A percentile compares a stretch with the other conserved stretches of the same genome.
These are phyloP conservation scores for Durusdinium trenchii DNA, from an alignment of 73 alveolate genomes.

Conservation along the genomic window DNA sequence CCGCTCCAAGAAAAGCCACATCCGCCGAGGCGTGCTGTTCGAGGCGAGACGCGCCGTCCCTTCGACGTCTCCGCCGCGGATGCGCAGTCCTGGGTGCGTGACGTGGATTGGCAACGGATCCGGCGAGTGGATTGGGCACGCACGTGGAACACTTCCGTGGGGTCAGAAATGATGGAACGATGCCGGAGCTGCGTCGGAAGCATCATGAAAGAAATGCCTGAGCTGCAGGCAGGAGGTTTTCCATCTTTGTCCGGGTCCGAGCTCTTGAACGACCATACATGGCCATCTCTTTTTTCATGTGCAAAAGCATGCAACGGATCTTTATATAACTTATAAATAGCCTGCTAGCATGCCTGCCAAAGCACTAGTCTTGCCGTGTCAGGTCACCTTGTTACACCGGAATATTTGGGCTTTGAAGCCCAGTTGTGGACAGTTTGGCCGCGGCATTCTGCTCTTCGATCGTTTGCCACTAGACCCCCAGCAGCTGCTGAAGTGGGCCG, in stretches of 20 bases:
- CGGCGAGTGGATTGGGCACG: neutral
- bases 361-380: neutral
- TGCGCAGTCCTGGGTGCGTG: too few species aligned
- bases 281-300: too few species aligned
- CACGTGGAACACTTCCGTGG: neutral
- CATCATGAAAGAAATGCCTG: neutral
- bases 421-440: slow-evolving; percentile 89
- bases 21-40: too few species aligned
- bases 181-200: neutral
- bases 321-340: too few species aligned
- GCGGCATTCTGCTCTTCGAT: slow-evolving; percentile 60
- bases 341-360: neutral
- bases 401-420: slow-evolving; percentile 84
- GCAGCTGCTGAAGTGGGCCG: slow-evolving; percentile 50
- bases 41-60: too few species aligned
- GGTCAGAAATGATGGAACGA: neutral
- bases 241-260: too few species aligned
- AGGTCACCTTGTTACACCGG: neutral
- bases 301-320: neutral
- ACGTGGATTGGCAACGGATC: slow-evolving; percentile 31
- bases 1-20: too few species aligned
- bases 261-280: too few species aligned
- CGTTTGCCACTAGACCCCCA: slow-evolving; percentile 58
- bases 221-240: neutral
- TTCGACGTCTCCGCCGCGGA: too few species aligned